Base-by-base conservation (phyloP, 2,329 filamentous ascomycete genomes). In the Ophiostoma novo-ulmi region DNA sequence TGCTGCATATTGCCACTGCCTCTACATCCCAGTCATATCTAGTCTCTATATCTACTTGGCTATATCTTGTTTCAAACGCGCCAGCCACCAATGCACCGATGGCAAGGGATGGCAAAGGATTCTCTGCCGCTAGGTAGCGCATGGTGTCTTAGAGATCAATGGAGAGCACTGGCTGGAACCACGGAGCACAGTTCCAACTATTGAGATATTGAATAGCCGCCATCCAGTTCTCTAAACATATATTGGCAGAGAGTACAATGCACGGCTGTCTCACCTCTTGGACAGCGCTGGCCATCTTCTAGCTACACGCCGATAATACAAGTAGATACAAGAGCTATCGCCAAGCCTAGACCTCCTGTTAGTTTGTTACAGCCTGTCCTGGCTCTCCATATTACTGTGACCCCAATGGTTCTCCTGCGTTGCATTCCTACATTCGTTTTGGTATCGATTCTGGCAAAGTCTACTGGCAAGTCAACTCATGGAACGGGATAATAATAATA, bases 341-440 rank as follows among this genome's bases (percentile, higher is more conserved):
- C 58, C 58, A 63, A 31, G 58, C 58, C 26, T 26, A 63, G 26
- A 63, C 58, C 26, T 35, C 58, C 22, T 58, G 52, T 58, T 58
- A 58, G 52, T 58, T 58, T 22, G 52, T 58, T 26, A 22, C 52
- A 58, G 52, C 22, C 10, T 58, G 52, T 26, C 31, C 31, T 58
- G 6, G 8, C 52, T 58, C 22, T 26, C 52, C 52, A 58, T 63
- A 8, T 14, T 3, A 36, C 58, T 35, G 22, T 63, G 58, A 63
- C 58, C 58, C 58, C 58, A 63, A 63, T 14, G 58, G 58, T 63
- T 63, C 58, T 13, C 35, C 11, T 31, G 10, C 26, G 6, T 5
- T 35, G 58, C 35, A 63, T 63, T 63, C 35, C 52, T 58, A 58
- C 52, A 58, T 58, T 20, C 44, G 44, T 48, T 48, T 44, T 7